Evolutionary conservation across 352 stramenopile genomes (phyloP), one percentile per base, ranked within the genome.

Genomic region (Globisporangium middletonii): DNA sequence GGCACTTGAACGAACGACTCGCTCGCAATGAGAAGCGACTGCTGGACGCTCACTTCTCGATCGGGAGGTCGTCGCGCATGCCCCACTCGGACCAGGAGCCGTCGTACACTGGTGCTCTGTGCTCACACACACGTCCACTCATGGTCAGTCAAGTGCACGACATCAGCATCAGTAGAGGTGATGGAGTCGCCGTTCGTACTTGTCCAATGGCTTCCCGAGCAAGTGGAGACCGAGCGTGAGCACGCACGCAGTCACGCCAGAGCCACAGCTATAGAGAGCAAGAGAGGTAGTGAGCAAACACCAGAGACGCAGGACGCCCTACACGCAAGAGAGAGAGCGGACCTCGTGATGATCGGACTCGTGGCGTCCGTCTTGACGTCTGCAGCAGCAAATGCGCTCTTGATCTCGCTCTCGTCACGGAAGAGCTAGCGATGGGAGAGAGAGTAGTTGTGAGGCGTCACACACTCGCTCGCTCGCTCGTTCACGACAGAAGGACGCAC

Each of bases 21-120:
- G 33, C 33, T 38, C 33, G 7, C 33, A 12, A 11, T 9, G 6
- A 38, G 33, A 38, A 38, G 33, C 33, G 33, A 38, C 4, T 9
- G 1, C 7, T 2, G 33, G 33, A 18, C 26, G 8, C 27, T 54
- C n/a, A 59, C 3, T 51, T 81, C 37, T 77, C 72, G 30, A 89
- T 50, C 0, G 80, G 79, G 1, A 90, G 72, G 46, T 89, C 79
- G 0, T 77, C 66, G 55, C 74, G 74, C 41, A 78, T 53, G 30
- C 80, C 85, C 82, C 85, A 97, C 62, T 96, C 89, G 5, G 83
- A 84, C 87, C 87, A 97, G 43, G 81, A 94, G 11, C 89, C 91
- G 53, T 97, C 91, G 68, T 96, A 97, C 35, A 97, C 82, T 2
- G 78, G 69, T 33, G 69, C 67, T 35, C 80, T 93, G 44, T 15